phyloP scores from a whole-genome alignment of 179 eudicot genomes.

The Drosera spatulata region DNA sequence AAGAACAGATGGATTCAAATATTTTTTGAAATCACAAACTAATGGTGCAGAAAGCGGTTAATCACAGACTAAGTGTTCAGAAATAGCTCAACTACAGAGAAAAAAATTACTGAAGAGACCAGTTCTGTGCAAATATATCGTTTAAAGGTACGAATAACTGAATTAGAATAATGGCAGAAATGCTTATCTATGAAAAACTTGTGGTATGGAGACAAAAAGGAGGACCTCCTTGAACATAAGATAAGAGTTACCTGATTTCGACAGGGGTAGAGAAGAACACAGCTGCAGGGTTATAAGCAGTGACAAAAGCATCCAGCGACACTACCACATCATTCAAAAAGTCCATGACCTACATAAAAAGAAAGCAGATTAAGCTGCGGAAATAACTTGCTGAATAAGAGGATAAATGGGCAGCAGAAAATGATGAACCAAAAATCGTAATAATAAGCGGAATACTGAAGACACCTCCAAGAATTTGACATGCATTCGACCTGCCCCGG shows the following conservation, averaged over 20 bases:
- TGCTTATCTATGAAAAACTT: too few relatives aligned
- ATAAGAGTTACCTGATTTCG: slow-evolving; percentile 45
- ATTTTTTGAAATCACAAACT: too few relatives aligned
- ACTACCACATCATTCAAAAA: slow-evolving; percentile 85
- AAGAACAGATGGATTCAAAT: slow-evolving; percentile 2
- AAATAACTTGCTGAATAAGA: not conserved
- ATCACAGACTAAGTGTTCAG: too few relatives aligned
- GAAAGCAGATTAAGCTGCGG: not conserved
- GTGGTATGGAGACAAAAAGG: not conserved
- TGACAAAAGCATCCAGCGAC: slow-evolving; percentile 68
- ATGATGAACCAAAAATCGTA: too few relatives aligned
- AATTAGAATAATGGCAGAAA: too few relatives aligned
- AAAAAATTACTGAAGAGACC: too few relatives aligned
- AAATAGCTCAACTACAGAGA: too few relatives aligned
- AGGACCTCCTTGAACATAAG: not conserved
- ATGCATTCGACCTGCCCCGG: slow-evolving; percentile 34
- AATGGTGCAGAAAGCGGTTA: too few relatives aligned
- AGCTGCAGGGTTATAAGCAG: slow-evolving; percentile 69
- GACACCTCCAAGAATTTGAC: slow-evolving; percentile 74
- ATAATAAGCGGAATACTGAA: too few relatives aligned
- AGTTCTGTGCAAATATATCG: too few relatives aligned
- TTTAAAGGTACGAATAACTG: too few relatives aligned
- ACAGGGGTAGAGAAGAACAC: slow-evolving; percentile 60
- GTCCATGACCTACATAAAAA: slow-evolving; percentile 68
- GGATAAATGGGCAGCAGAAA: too few relatives aligned